These are phyloP conservation scores for Erodium maritimum DNA, from an alignment of 345 rosid species.

Conservation along the genomic window DNA sequence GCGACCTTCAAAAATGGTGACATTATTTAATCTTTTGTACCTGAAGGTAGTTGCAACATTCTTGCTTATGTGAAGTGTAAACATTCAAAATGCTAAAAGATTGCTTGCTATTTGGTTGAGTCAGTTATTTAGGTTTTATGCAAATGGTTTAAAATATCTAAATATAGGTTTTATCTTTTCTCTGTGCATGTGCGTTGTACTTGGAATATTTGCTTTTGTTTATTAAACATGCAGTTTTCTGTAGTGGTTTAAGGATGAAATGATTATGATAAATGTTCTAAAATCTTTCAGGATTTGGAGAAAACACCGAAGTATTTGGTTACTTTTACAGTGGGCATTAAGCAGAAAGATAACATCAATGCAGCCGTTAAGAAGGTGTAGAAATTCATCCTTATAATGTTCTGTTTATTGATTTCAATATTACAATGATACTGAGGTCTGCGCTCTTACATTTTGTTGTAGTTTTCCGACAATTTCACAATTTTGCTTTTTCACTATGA, in stretches of 20 bases:
- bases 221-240: not conserved
- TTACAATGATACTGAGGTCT: not conserved
- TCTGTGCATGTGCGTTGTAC: too few species aligned
- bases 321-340: not conserved
- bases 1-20: not conserved
- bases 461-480: slow-evolving; percentile 30
- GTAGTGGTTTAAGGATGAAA: not conserved
- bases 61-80: not conserved
- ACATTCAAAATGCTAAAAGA: not conserved
- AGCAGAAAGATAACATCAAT: not conserved
- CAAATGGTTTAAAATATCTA: too few species aligned
- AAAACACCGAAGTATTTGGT: not conserved
- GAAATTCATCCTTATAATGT: not conserved
- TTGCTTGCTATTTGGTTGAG: not conserved
- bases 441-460: not conserved
- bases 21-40: not conserved
- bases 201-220: too few species aligned
- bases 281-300: not conserved
- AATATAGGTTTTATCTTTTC: too few species aligned
- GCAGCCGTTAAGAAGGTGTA: not conserved
- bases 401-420: not conserved
- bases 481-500: slow-evolving; percentile 26
- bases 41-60: not conserved
- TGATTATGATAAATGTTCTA: not conserved
- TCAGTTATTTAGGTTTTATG: not conserved